Base-by-base conservation (phyloP, 2,329 filamentous ascomycete genomes). In the Colletotrichum tamarilloi region DNA sequence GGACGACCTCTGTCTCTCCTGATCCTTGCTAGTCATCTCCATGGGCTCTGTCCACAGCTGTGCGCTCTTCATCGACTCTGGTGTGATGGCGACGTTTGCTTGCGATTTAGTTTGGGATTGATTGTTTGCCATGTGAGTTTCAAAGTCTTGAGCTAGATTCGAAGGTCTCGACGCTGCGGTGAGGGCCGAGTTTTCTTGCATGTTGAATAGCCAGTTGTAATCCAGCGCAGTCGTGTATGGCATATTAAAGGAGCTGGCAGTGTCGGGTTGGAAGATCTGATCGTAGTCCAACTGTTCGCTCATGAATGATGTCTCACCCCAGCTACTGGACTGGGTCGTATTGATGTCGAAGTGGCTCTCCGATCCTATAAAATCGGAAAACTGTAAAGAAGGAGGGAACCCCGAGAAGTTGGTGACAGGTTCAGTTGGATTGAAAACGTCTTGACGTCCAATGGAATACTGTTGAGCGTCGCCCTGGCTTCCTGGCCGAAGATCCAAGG, bases 231-330 rank as follows among this genome's bases (percentile, higher is more conserved):
- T 91, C 2, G 90, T 91, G 78, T 90, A 92, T 5, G 90, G 90
- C 81, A 91, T 90, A 67, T 92, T 92, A 78, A 92, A 92, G 0
- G 89, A 91, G 76, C 86, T 90, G 35, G 90, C 89, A 78, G 90
- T 92, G 77, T 92, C 90, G 57, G 89, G 86, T 69, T 87, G 87
- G 76, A 91, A 91, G 42, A 88, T 85, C 63, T 91, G 87, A 64
- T 89, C 87, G 75, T 87, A 88, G 19, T 77, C 76, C 30, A 77
- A 52, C 42, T 77, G 75, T 14, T 76, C 65, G 60, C 68, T 62
- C 1, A 32, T 24, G 32, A 72, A 52, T 0, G 69, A 49, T 26
- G 65, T 19, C 6, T 72, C 57, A 2, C 49, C 64, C 69, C 64
- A 68, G 69, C 26, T 62, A 11, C 58, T 35, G 2, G 57, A 19